Base-by-base conservation (phyloP, 345 rosid species). In the Eucalyptus camaldulensis region DNA sequence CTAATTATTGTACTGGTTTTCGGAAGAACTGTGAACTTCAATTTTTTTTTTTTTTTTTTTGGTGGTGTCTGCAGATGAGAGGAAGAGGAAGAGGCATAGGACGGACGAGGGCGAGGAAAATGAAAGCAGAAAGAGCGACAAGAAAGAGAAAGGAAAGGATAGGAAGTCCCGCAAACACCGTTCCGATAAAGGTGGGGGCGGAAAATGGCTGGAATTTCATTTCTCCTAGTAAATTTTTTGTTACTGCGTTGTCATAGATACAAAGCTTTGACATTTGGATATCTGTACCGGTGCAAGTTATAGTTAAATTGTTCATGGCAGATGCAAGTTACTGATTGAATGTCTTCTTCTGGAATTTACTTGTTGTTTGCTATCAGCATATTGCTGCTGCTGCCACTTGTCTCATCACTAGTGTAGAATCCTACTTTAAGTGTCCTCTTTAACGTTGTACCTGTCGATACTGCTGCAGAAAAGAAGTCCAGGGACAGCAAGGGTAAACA, bases 381-480 rank as follows among this genome's bases (percentile, higher is more conserved):
- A 37, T 6, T 69, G 44, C 45, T 76, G 45, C 45, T 76, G 47
- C 24, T 21, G 14, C 24, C 27, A 33, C 22, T 76, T 76, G 14
- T 76, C 45, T 72, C 25, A 21, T 72, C 45, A 6, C 44, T 19
- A 37, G 83, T 7, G 27, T 21, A 1, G 83, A 50, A 37, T 76
- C 27, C 45, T 76, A 76, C 83, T 37, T 10, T 37, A 21, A 10
- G 7, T 17, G 47, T 37, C 83, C 47, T 76, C 58, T 76, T 76
- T 76, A 76, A 76, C 47, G 24, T 10, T 37, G 1, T 91, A 90
- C 91, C 47, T 88, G 49, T 87, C 88, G 49, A 89, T 86, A 51
- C 93, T 89, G 90, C 87, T 37, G 51, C 97, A 96, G 99, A 95
- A 89, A 96, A 94, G 94, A 96, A 94, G 94, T 95, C 95, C 1